Percentiles rank a stretch among this genome's conserved stretches.
Conservation (phyloP, 805 yeast genomes). For the Vanderwaltozyma verrucispora region DNA sequence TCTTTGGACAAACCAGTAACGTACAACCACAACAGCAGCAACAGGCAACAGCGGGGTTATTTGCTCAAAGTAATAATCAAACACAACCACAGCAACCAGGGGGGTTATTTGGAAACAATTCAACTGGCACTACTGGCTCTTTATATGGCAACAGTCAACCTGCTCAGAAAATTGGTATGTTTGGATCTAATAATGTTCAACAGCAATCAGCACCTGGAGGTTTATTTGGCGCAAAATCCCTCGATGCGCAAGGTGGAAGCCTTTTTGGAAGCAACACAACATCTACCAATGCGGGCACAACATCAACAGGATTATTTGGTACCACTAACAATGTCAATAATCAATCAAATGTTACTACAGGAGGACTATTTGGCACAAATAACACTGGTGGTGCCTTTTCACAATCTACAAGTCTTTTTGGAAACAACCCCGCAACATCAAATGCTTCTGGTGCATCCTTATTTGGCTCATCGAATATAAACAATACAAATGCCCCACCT, state of each 20-base stretch:
- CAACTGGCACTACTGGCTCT: constrained; percentile 7
- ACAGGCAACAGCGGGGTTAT: constrained; percentile 13
- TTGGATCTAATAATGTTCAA: too few species aligned
- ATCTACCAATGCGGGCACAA: constrained; percentile 14
- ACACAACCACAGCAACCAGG: constrained; percentile 6
- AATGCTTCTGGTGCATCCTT: constrained; percentile 19
- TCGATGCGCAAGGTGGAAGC: constrained; percentile 1
- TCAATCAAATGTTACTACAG: constrained; percentile 3
- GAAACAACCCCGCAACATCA: constrained; percentile 16
- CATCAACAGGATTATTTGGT: constrained; percentile 20
- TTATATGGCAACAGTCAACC: constrained; percentile 4
- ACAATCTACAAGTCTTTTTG: constrained; percentile 24
- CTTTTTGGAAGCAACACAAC: constrained; percentile 3
- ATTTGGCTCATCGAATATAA: constrained; percentile 22
- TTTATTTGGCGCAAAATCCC: background rate
- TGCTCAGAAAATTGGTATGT: constrained; percentile 11
- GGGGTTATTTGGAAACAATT: constrained; percentile 23
- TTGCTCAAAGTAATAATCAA: constrained; percentile 19
- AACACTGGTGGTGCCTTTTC: constrained; percentile 7
- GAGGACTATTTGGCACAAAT: constrained; percentile 22
- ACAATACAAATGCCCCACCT: constrained; percentile 4
- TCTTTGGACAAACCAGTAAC: constrained; percentile 28
- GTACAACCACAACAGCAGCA: constrained; percentile 5
- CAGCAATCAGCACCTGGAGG: too few species aligned
- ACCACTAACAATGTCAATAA: constrained; percentile 9